A percentile compares a stretch with the other conserved stretches of the same genome.
phyloP scores from a whole-genome alignment of 345 rosid genomes.

The Rhodamnia rubescens region DNA sequence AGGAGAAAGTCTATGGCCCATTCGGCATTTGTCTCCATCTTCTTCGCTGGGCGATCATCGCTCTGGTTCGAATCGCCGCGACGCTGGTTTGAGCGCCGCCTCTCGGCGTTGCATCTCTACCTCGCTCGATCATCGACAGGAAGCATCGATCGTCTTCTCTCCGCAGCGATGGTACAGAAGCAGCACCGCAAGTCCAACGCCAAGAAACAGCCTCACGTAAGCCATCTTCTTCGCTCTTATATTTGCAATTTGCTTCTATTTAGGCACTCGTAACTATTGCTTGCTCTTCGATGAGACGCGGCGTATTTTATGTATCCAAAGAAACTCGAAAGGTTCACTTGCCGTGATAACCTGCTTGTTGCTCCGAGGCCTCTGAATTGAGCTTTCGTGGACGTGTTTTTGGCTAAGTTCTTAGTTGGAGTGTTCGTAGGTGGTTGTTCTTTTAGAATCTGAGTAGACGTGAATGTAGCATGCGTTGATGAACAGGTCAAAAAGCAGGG shows the following conservation, averaged over 20 bases:
- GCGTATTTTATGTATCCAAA: not conserved
- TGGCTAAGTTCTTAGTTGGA: not conserved
- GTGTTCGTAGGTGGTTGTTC: not conserved
- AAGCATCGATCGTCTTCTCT: not conserved
- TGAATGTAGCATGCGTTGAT: not conserved
- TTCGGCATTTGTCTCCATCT: not conserved
- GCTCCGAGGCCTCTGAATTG: not conserved
- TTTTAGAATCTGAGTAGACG: not conserved
- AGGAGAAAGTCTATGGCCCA: not conserved
- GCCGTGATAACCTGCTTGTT: fast-evolving
- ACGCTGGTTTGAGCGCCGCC: not conserved
- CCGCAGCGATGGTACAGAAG: constrained; percentile 52
- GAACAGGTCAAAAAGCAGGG: constrained; percentile 58
- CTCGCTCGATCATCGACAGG: not conserved
- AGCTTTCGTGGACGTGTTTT: not conserved
- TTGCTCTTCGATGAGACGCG: not conserved
- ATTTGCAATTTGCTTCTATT: not conserved
- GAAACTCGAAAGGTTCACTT: not conserved
- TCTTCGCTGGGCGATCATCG: not conserved
- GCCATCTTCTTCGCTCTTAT: not conserved
- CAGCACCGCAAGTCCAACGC: constrained; percentile 56
- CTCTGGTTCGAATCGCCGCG: not conserved
- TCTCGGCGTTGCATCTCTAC: not conserved
- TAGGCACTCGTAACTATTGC: not conserved
- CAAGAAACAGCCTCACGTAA: constrained; percentile 49